Evolutionary conservation across 805 yeast genomes (phyloP).

Genomic region (Lachancea sp.): DNA sequence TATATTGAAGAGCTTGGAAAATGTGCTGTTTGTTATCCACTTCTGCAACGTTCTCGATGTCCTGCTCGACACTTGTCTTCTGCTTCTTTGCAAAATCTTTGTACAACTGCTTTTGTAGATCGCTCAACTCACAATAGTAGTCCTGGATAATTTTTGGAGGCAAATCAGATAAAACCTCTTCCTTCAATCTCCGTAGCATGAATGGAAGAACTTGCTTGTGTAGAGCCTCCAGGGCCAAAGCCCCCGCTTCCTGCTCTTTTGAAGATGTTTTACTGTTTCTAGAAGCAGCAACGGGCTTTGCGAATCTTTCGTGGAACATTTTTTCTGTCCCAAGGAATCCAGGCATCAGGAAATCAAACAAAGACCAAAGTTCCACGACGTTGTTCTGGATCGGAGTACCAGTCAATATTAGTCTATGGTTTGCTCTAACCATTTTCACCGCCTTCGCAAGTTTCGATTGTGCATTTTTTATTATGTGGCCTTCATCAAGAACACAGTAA

Average conservation of each 20-base stretch:
- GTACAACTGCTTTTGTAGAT: constrained; percentile 79
- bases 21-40: constrained; percentile 75
- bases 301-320: constrained; percentile 87
- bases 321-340: constrained; percentile 96
- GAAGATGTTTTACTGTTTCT: constrained; percentile 82
- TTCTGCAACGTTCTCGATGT: constrained; percentile 43
- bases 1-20: constrained; percentile 94
- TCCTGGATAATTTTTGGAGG: constrained; percentile 99
- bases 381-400: constrained; percentile 99
- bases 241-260: constrained; percentile 95
- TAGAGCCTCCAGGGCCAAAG: constrained; percentile 87
- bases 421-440: constrained; percentile 75
- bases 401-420: constrained; percentile 83
- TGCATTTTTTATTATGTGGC: constrained; percentile 93
- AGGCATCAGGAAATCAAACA: constrained; percentile 97
- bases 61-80: constrained; percentile 61
- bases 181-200: constrained; percentile 91
- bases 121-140: constrained; percentile 93
- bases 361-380: constrained; percentile 93
- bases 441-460: constrained; percentile 82
- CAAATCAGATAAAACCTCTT: constrained; percentile 88
- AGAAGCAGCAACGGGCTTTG: constrained; percentile 96
- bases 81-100: constrained; percentile 86
- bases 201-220: constrained; percentile 97
- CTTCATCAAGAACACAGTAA: constrained; percentile 95